Conservation (phyloP, 805 yeast species). For the Middelhovenomyces tepae region DNA sequence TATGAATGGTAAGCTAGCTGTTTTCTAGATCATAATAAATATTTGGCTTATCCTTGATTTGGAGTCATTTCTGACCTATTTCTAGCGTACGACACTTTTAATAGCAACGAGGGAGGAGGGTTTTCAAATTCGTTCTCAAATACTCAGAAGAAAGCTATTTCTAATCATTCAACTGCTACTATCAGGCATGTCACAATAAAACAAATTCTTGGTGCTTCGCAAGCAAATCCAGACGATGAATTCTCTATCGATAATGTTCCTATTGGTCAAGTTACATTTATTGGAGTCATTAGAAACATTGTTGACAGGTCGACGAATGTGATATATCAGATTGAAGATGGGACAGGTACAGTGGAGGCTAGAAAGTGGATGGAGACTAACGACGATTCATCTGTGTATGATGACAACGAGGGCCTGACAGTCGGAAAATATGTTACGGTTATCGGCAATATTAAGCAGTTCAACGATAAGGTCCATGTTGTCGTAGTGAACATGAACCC, state of each 20-base stretch:
- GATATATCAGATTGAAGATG: slow-evolving; percentile 3
- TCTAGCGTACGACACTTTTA: too few relatives aligned
- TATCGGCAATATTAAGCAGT: neutral
- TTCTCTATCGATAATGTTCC: slow-evolving; percentile 3
- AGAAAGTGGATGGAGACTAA: slow-evolving; percentile 1
- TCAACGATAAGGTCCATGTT: neutral
- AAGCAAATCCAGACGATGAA: too few relatives aligned
- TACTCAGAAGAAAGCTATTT: too few relatives aligned
- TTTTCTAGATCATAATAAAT: too few relatives aligned
- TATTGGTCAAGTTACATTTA: slow-evolving; percentile 3
- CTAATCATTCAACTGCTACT: too few relatives aligned
- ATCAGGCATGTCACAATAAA: too few relatives aligned
- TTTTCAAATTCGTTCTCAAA: too few relatives aligned
- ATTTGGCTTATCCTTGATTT: too few relatives aligned
- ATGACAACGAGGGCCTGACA: neutral
- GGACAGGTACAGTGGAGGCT: slow-evolving; percentile 3
- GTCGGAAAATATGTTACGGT: slow-evolving; percentile 1
- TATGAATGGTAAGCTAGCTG: too few relatives aligned
- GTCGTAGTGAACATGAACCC: neutral
- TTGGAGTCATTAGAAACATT: slow-evolving; percentile 3
- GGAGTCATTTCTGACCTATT: too few relatives aligned
- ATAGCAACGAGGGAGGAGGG: too few relatives aligned
- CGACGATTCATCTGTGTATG: neutral
- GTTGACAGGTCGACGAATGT: neutral
- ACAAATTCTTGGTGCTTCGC: too few relatives aligned